These are phyloP conservation scores for Pyrenophora teres DNA, from an alignment of 2,329 filamentous ascomycete species.

Conservation along the genomic window DNA sequence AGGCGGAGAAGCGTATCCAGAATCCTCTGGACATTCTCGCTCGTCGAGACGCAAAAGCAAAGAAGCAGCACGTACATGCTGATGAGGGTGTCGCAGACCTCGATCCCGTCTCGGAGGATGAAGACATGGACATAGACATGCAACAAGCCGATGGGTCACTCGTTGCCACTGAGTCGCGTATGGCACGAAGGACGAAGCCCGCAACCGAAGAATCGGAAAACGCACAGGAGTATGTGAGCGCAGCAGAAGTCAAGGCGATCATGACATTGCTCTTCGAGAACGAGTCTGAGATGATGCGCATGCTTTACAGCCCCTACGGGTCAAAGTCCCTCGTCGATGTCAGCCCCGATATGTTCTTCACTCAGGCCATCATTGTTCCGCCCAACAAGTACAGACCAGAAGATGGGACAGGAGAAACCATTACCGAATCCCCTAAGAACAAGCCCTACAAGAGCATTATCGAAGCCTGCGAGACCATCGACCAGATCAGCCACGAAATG, in stretches of 20 bases:
- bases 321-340: constrained; percentile 61
- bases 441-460: constrained; percentile 84
- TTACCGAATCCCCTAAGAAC: constrained; percentile 89
- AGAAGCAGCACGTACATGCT: constrained; percentile 54
- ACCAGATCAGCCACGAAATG: constrained; percentile 74
- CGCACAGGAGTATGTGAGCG: constrained; percentile 75
- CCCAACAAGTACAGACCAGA: constrained; percentile 92
- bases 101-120: constrained; percentile 50
- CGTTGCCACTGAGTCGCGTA: constrained; percentile 54
- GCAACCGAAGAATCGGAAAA: constrained; percentile 37
- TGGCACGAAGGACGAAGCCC: constrained; percentile 49
- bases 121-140: constrained; percentile 42
- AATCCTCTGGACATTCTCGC: constrained; percentile 71
- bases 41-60: constrained; percentile 51
- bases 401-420: constrained; percentile 77
- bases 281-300: constrained; percentile 78
- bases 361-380: constrained; percentile 82
- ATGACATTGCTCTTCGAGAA: constrained; percentile 81
- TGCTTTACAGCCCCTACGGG: constrained; percentile 83
- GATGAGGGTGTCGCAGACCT: constrained; percentile 76
- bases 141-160: constrained; percentile 56
- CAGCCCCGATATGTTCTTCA: constrained; percentile 92
- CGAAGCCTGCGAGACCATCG: constrained; percentile 72
- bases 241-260: constrained; percentile 80
- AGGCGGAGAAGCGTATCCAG: constrained; percentile 66